phyloP scores from a whole-genome alignment of 2,329 filamentous ascomycete genomes.

The Scortechinia acanthostroma region DNA sequence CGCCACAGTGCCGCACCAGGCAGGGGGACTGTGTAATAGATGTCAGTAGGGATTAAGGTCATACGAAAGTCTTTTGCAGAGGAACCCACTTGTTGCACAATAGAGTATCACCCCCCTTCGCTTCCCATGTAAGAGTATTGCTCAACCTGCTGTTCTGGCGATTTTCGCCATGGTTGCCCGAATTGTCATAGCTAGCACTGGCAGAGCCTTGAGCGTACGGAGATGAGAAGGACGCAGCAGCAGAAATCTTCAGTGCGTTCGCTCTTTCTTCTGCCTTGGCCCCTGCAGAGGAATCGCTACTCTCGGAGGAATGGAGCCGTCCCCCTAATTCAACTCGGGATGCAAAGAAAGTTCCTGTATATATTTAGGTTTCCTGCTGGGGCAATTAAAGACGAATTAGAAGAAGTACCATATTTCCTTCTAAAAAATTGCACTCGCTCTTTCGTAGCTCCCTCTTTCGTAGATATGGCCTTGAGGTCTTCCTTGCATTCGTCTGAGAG shows the following conservation, averaged over 20 bases:
- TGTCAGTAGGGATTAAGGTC: no score
- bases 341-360: not conserved
- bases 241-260: not conserved
- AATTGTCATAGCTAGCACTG: not conserved
- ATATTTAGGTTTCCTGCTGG: no score
- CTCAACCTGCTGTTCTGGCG: not conserved
- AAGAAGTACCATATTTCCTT: not conserved
- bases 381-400: no score
- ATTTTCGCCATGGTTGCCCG: not conserved
- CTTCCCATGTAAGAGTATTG: not conserved
- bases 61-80: no score
- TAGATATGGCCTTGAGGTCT: not conserved
- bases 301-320: not conserved
- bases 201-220: not conserved
- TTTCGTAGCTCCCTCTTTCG: not conserved
- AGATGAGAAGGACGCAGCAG: not conserved
- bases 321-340: not conserved
- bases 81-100: conserved; percentile 1
- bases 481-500: not conserved
- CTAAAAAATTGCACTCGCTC: not conserved
- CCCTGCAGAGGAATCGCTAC: not conserved
- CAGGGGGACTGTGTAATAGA: not conserved
- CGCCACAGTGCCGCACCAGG: not conserved
- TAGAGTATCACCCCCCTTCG: not conserved
- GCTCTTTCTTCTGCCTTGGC: not conserved